phyloP scores from a whole-genome alignment of 345 rosid species.

The Populus alba region DNA sequence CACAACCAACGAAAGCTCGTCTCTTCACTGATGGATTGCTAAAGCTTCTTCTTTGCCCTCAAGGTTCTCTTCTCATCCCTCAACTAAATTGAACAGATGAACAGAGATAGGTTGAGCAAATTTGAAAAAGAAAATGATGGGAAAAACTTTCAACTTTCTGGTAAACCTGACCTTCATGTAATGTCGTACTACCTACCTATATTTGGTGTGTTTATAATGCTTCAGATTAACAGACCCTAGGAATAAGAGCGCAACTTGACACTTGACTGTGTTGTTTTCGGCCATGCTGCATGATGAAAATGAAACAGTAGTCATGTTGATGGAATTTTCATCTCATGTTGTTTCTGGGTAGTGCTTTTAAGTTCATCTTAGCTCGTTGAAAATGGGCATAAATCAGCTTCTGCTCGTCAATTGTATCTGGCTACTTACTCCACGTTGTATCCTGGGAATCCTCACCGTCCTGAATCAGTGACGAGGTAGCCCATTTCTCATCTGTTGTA shows the following conservation, averaged over 20 bases:
- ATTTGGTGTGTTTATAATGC: background rate
- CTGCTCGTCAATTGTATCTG: too few relatives aligned
- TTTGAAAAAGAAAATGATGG: background rate
- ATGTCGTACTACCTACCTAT: background rate
- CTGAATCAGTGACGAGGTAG: background rate
- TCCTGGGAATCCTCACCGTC: background rate
- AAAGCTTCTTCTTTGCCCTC: background rate
- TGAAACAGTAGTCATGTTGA: too few relatives aligned
- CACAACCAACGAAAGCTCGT: background rate
- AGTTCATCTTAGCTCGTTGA: too few relatives aligned
- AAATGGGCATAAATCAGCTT: too few relatives aligned
- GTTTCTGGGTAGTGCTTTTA: too few relatives aligned
- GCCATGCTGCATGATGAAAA: background rate
- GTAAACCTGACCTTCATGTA: background rate
- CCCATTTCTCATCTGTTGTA: too few relatives aligned
- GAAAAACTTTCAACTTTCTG: background rate
- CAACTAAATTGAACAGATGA: background rate
- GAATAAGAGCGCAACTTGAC: background rate
- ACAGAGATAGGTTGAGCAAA: background rate
- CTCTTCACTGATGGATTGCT: background rate
- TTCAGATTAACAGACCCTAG: background rate
- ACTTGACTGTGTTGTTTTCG: too few relatives aligned
- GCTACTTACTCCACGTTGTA: background rate
- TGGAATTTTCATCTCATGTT: too few relatives aligned
- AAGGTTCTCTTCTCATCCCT: background rate